Percentiles rank a stretch among this genome's conserved stretches.
Conservation (phyloP, 306 rosid genomes). For the Prunus persica region Prunus_persica_NCBIv2 NC_034014.1:25750501-25751000, state of each 20-base stretch:
- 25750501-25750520: no score
- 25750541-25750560: no score
- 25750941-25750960: neutral
- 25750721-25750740: neutral
- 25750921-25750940: neutral
- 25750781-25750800: neutral
- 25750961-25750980: neutral
- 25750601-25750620: neutral
- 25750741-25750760: neutral
- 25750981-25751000: neutral
- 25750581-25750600: neutral
- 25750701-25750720: neutral
- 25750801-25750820: neutral
- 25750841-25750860: neutral
- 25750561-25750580: neutral
- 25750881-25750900: neutral
- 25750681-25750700: neutral
- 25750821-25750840: neutral
- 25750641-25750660: constrained; percentile 9
- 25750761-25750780: neutral
- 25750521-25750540: no score
- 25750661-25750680: neutral
- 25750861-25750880: neutral
- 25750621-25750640: neutral
- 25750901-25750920: neutral